A percentile compares a stretch with the other conserved stretches of the same genome.
These are phyloP conservation scores for Pseudogymnoascus pannorum DNA, from an alignment of 2,329 filamentous ascomycete species.

Conservation along the genomic window DNA sequence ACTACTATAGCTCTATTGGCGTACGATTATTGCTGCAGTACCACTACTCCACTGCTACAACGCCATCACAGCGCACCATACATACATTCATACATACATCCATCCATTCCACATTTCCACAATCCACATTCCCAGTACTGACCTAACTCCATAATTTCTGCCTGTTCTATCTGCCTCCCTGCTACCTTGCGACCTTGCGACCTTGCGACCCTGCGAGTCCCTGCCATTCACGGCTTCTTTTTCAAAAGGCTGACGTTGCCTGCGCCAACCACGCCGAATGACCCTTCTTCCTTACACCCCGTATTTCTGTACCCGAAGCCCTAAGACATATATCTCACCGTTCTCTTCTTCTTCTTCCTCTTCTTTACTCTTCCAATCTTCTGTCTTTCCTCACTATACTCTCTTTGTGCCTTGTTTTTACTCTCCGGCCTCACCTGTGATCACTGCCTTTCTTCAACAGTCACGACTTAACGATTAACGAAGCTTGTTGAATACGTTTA, in stretches of 20 bases:
- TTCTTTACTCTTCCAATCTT: no score
- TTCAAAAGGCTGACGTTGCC: slow-evolving; percentile 2
- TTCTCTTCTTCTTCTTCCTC: not conserved
- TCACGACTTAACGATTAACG: not conserved
- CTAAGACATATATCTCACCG: slow-evolving; percentile 6
- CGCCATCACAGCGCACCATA: slow-evolving; percentile 6
- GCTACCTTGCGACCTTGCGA: not conserved
- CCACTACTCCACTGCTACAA: slow-evolving; percentile 2
- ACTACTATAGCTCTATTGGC: slow-evolving; percentile 1
- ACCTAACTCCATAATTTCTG: slow-evolving; percentile 7
- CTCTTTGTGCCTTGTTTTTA: slow-evolving; percentile 1
- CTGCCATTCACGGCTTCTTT: not conserved
- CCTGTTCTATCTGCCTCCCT: not conserved
- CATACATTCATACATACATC: not conserved
- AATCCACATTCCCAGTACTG: not conserved
- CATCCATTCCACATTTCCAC: not conserved
- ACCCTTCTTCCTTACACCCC: not conserved
- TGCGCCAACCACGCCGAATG: not conserved
- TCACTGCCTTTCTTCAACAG: not conserved
- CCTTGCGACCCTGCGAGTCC: not conserved
- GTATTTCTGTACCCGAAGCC: not conserved
- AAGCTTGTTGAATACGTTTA: not conserved
- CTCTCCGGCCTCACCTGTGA: not conserved
- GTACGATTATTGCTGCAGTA: not conserved
- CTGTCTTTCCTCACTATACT: not conserved